Conservation (phyloP, 805 yeast genomes). For the Ogataea nitratoaversa region DNA sequence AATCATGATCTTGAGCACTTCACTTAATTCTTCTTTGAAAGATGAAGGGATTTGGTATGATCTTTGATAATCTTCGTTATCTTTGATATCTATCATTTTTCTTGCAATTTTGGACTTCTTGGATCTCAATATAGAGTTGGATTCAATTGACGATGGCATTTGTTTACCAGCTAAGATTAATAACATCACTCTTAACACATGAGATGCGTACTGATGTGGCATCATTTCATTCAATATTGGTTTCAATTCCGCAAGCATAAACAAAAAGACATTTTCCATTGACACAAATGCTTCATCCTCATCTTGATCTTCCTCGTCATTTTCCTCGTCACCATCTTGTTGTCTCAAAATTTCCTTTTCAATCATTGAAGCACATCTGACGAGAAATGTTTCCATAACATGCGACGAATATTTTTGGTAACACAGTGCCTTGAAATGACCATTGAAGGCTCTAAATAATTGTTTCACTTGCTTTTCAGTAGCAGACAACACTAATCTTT, state of each 20-base stretch:
- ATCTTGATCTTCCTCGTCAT: conserved; percentile 31
- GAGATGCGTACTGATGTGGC: conserved; percentile 81
- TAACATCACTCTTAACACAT: conserved; percentile 70
- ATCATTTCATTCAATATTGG: conserved; percentile 59
- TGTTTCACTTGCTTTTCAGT: conserved; percentile 60
- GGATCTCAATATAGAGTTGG: conserved; percentile 72
- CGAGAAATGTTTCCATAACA: conserved; percentile 81
- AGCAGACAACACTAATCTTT: conserved; percentile 71
- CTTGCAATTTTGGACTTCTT: conserved; percentile 85
- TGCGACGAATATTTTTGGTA: conserved; percentile 92
- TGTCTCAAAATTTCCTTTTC: conserved; percentile 65
- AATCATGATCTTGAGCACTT: conserved; percentile 40
- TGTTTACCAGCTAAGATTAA: conserved; percentile 73
- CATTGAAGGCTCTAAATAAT: conserved; percentile 62
- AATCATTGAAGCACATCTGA: conserved; percentile 66
- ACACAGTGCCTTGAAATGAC: conserved; percentile 72
- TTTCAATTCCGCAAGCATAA: conserved; percentile 62
- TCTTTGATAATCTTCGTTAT: conserved; percentile 64
- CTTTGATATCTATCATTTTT: conserved; percentile 86
- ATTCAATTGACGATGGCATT: conserved; percentile 65
- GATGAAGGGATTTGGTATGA: conserved; percentile 67
- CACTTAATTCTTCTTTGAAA: conserved; percentile 57
- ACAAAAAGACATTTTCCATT: conserved; percentile 62
- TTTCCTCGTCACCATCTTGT: conserved; percentile 32
- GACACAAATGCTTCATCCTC: conserved; percentile 41